These are phyloP conservation scores for Candida palmyrensis DNA, from an alignment of 805 yeast species.

Conservation along the genomic window DNA sequence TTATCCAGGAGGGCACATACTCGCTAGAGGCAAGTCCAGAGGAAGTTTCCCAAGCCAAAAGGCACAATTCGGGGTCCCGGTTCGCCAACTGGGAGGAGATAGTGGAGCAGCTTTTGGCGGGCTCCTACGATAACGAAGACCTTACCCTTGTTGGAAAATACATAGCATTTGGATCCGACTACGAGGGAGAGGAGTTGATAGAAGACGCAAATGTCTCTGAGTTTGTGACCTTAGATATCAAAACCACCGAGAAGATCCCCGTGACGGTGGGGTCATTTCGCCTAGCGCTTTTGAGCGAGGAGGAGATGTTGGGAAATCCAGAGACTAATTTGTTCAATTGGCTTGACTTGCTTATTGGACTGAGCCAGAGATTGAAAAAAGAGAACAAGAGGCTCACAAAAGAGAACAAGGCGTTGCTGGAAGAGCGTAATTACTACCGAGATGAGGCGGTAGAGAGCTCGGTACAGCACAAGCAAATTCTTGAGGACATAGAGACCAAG, in stretches of 20 bases:
- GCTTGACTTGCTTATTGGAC: slow-evolving; percentile 15
- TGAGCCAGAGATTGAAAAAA: slow-evolving; percentile 10
- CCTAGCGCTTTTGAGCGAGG: slow-evolving; percentile 15
- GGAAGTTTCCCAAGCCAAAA: no score
- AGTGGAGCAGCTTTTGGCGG: no score
- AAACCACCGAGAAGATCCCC: slow-evolving; percentile 19
- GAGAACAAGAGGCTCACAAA: slow-evolving; percentile 5
- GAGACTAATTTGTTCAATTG: slow-evolving; percentile 22
- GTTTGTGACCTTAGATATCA: slow-evolving; percentile 14
- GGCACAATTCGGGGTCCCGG: no score
- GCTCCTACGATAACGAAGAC: slow-evolving; percentile 9
- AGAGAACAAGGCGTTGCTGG: slow-evolving; percentile 6
- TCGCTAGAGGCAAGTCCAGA: no score
- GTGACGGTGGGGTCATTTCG: slow-evolving; percentile 21
- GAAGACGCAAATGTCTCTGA: slow-evolving; percentile 15
- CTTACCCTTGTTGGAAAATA: slow-evolving; percentile 15
- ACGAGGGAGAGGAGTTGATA: slow-evolving; percentile 16
- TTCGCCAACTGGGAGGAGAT: no score
- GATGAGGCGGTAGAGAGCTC: slow-evolving; percentile 2
- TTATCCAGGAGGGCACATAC: no score
- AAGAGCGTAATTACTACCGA: slow-evolving; percentile 9
- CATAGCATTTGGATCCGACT: slow-evolving; percentile 18
- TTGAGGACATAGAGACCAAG: slow-evolving; percentile 20
- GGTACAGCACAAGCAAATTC: slow-evolving; percentile 12
- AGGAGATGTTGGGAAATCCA: slow-evolving; percentile 7